Base-by-base conservation (phyloP, 2,329 filamentous ascomycete species). In the Aspergillus sp. region DNA sequence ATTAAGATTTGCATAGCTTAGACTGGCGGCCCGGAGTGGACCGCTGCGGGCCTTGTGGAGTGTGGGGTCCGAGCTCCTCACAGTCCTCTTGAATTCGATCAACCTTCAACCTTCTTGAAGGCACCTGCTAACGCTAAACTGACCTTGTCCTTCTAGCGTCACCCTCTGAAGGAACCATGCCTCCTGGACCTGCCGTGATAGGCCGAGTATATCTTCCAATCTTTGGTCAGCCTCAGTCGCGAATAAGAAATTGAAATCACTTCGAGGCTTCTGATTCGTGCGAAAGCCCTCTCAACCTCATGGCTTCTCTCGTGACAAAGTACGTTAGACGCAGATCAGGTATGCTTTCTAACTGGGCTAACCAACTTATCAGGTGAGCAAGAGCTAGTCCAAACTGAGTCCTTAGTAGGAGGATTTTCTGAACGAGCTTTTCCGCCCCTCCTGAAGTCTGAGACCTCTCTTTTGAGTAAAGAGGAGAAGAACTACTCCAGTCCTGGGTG, bases 21-120 rank as follows among this genome's bases (percentile, higher is more conserved):
- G 63, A 55, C 57, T 64, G 60, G 59, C 64, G 64, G 64, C 41
- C 64, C 64, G 64, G 64, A 64, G 63, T 66, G 64, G 64, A 65
- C 62, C 63, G 63, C 64, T 52, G 62, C 59, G 63, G 63, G 64
- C 60, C 62, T 57, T 56, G 63, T 64, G 62, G 63, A 61, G 58
- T 62, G 44, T 63, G 59, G 61, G 64, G 64, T 62, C 61, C 57
- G 59, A 66, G 62, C 62, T 65, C 58, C 54, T 35, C 17, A n/a
- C 37, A 14, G 15, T 8, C 15, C 19, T 37, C 17, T 54, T 40
- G 33, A 40, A 40, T 33, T 54, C 23, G 50, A 31, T 41, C 41
- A 37, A 43, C 17, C 41, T 33, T 19, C 49, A 52, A 27, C 39
- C 21, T 51, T 51, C 19, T 40, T 56, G 21, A 55, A 46, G 53